These are phyloP conservation scores for Phytophthora palmivora DNA, from an alignment of 352 stramenopile species.

Conservation along the genomic window DNA sequence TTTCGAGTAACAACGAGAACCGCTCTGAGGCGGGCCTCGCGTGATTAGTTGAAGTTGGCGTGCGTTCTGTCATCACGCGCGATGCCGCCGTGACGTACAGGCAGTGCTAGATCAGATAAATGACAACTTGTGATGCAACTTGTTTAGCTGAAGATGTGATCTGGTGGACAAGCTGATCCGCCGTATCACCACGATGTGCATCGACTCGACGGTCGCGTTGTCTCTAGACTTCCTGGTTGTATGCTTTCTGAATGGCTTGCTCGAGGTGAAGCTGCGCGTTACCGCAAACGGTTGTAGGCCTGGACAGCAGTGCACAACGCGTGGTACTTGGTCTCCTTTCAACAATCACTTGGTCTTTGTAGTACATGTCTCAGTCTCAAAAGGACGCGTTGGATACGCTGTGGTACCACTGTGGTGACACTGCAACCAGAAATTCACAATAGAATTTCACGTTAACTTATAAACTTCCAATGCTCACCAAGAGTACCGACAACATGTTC, in stretches of 20 bases:
- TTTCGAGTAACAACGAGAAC: not conserved
- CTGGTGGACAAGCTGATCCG: slow-evolving; percentile 3
- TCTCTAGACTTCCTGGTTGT: not conserved
- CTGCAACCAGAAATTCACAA: slow-evolving; percentile 28
- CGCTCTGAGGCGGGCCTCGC: slow-evolving; percentile 5
- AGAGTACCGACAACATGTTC: not conserved
- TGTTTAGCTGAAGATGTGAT: slow-evolving; percentile 15
- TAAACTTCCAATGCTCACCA: not conserved
- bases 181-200: slow-evolving; percentile 18
- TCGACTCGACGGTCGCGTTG: not conserved
- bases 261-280: not conserved
- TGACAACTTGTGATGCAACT: not conserved
- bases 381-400: slow-evolving; percentile 23
- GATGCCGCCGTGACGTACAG: slow-evolving; percentile 10
- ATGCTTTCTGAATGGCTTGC: not conserved
- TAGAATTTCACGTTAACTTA: slow-evolving; percentile 8
- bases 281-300: too few species aligned
- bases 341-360: slow-evolving; percentile 16
- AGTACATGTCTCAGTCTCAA: slow-evolving; percentile 36
- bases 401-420: slow-evolving; percentile 29
- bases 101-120: slow-evolving; percentile 2
- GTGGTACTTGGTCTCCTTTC: slow-evolving; percentile 9
- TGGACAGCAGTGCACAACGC: too few species aligned
- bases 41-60: slow-evolving; percentile 21
- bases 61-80: not conserved